Evolutionary conservation across 495 filamentous ascomycete species (phyloP).

Genomic region (Podospora sp.): DNA sequence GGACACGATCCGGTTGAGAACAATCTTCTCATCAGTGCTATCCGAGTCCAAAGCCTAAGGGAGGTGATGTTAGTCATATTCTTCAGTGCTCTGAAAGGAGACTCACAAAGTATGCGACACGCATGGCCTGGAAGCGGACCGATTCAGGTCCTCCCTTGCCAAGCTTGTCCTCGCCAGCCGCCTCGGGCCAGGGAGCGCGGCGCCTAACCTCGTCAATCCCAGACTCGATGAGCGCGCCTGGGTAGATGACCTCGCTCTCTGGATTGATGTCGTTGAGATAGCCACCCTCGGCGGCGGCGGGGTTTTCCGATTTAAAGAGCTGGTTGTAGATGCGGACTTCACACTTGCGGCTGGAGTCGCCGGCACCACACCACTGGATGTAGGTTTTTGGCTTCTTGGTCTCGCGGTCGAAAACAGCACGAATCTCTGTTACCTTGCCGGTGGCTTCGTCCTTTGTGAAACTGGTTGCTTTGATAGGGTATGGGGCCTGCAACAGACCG

Average conservation of each 20-base stretch:
- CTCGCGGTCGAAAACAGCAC: constrained; percentile 66
- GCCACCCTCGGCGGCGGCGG: constrained; percentile 68
- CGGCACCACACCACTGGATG: constrained; percentile 84
- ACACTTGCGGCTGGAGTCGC: constrained; percentile 66
- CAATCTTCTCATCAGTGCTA: constrained; percentile 70
- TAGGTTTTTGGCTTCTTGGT: constrained; percentile 83
- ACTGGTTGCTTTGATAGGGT: constrained; percentile 76
- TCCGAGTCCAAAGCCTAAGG: constrained; percentile 70
- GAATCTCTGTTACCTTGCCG: constrained; percentile 70
- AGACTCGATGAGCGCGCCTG: constrained; percentile 77
- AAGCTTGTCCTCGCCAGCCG: constrained; percentile 63
- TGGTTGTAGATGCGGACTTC: constrained; percentile 79
- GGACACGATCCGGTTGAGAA: constrained; percentile 90
- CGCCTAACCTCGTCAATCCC: constrained; percentile 79
- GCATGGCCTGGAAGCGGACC: constrained; percentile 90
- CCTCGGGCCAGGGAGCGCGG: constrained; percentile 81
- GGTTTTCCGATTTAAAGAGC: constrained; percentile 85
- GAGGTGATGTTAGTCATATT: constrained; percentile 24
- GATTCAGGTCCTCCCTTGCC: constrained; percentile 65
- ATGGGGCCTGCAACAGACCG: constrained; percentile 80
- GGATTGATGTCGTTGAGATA: constrained; percentile 86
- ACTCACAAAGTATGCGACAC: constrained; percentile 80
- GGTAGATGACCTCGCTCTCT: constrained; percentile 75
- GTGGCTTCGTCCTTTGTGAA: constrained; percentile 71
- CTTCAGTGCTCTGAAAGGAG: background rate